A percentile compares a stretch with the other conserved stretches of the same genome.
phyloP scores from a whole-genome alignment of 1,139 yeast genomes.

The Yarrowia galli region DNA sequence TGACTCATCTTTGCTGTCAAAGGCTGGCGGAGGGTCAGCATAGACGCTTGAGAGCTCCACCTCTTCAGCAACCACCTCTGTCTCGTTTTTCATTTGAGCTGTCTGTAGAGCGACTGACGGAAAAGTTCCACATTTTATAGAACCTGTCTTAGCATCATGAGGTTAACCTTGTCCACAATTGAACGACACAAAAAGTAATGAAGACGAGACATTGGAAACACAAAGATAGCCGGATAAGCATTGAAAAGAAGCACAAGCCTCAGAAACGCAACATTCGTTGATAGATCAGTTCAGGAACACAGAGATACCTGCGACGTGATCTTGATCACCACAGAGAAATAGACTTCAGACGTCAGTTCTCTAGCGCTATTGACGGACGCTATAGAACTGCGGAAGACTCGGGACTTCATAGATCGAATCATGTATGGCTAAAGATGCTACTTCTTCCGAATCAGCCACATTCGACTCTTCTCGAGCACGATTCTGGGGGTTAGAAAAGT shows the following conservation, averaged over 20 bases:
- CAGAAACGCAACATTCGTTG: neutral
- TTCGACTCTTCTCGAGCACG: neutral
- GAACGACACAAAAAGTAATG: neutral
- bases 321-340: neutral
- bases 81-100: constrained; percentile 6
- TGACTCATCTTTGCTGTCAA: neutral
- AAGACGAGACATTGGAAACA: neutral
- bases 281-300: neutral
- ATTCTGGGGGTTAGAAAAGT: neutral
- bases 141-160: constrained; percentile 40
- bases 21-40: neutral
- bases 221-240: neutral
- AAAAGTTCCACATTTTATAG: constrained; percentile 14
- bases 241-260: neutral
- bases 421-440: too few species aligned
- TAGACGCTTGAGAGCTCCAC: neutral
- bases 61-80: constrained; percentile 11
- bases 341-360: neutral
- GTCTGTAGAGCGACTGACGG: neutral
- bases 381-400: neutral
- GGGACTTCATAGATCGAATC: neutral
- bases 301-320: neutral
- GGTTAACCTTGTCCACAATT: constrained; percentile 3
- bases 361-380: neutral
- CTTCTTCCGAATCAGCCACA: neutral